Percentiles rank a stretch among this genome's conserved stretches.
These are phyloP conservation scores for Cornus florida DNA, from an alignment of 148 eudicot species.

Conservation along the genomic window DNA sequence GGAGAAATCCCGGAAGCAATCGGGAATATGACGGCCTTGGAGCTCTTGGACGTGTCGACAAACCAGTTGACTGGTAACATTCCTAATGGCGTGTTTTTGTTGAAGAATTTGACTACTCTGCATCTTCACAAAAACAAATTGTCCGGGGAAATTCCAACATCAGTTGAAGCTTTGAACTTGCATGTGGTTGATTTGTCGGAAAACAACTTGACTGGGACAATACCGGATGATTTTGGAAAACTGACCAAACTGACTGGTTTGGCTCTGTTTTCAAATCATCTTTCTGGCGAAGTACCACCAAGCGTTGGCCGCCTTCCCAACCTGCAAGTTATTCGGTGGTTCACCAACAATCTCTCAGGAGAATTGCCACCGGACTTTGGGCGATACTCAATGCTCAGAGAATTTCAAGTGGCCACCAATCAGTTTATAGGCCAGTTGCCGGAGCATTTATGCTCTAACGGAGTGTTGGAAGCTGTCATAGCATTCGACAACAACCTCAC, in stretches of 20 bases:
- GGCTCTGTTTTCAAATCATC: not conserved
- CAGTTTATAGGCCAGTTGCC: not conserved
- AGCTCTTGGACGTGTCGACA: no score
- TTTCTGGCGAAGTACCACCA: not conserved
- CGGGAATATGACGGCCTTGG: no score
- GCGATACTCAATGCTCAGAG: not conserved
- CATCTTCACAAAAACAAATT: no score
- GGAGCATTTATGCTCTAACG: not conserved
- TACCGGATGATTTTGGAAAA: not conserved
- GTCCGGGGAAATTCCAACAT: constrained; percentile 3
- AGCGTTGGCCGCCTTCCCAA: not conserved
- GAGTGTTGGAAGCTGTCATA: not conserved
- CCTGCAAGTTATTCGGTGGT: not conserved
- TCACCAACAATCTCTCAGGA: not conserved
- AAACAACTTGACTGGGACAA: not conserved
- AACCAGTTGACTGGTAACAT: no score
- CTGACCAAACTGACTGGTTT: not conserved
- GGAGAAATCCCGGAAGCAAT: no score
- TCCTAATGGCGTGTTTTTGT: no score
- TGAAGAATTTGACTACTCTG: no score
- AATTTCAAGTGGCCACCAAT: not conserved
- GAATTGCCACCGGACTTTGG: not conserved
- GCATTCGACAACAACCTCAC: not conserved
- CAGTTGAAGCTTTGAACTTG: constrained; percentile 2
- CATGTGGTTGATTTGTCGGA: not conserved